Percentiles rank a stretch among this genome's conserved stretches.
phyloP scores from a whole-genome alignment of 2,329 filamentous ascomycete genomes.

The Penicillium nordicum region DNA sequence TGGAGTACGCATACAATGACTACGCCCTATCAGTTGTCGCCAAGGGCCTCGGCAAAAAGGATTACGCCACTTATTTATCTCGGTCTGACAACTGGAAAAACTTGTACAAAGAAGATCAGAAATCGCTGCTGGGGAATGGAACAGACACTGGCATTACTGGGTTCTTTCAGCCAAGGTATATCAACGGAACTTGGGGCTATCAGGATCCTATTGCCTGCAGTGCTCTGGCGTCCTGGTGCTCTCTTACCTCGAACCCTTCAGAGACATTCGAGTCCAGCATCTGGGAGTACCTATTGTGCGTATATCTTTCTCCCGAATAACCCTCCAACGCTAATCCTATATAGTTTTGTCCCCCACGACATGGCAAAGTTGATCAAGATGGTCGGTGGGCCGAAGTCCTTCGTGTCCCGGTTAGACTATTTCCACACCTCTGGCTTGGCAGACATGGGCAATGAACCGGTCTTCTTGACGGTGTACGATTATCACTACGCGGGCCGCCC shows the following conservation, averaged over 20 bases:
- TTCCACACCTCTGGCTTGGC: constrained; percentile 61
- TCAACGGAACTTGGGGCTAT: constrained; percentile 65
- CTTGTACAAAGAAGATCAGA: constrained; percentile 59
- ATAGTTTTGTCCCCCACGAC: constrained; percentile 51
- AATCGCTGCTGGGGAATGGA: constrained; percentile 50
- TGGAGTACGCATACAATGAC: constrained; percentile 75
- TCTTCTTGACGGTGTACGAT: constrained; percentile 62
- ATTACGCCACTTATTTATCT: constrained; percentile 49
- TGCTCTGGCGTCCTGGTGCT: constrained; percentile 26
- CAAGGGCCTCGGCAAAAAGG: constrained; percentile 49
- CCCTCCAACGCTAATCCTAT: constrained; percentile 42
- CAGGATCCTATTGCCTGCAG: constrained; percentile 55
- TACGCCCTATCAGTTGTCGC: constrained; percentile 62
- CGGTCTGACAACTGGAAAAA: constrained; percentile 63
- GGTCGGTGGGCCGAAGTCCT: constrained; percentile 58
- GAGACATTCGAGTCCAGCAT: constrained; percentile 34
- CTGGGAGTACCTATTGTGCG: constrained; percentile 46
- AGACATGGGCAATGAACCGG: constrained; percentile 63
- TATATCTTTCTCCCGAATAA: constrained; percentile 48
- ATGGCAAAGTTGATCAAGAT: constrained; percentile 54
- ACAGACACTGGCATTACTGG: constrained; percentile 62
- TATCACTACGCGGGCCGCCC: constrained; percentile 67
- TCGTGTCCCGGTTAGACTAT: constrained; percentile 60
- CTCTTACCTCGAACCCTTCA: constrained; percentile 28
- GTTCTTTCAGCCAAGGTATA: constrained; percentile 65